Evolutionary conservation across 2,329 filamentous ascomycete genomes (phyloP).

Genomic region (Tolypocladium pustulatum): DNA sequence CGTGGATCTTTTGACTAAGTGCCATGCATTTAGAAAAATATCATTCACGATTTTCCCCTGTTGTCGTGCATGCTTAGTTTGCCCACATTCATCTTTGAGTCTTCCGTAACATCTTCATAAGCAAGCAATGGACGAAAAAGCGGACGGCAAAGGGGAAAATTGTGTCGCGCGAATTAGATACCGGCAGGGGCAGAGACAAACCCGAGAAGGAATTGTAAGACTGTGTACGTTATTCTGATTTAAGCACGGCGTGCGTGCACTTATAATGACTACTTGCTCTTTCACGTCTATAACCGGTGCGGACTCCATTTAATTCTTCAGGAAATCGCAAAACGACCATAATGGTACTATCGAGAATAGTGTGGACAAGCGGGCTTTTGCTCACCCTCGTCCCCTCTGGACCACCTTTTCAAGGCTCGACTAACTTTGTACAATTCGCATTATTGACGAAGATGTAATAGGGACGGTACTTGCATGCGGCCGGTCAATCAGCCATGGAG

Average conservation of each 20-base stretch:
- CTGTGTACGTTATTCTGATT: not conserved
- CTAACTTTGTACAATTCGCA: not conserved
- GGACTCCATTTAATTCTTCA: not conserved
- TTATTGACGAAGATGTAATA: not conserved
- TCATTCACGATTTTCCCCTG: no score
- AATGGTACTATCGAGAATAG: not conserved
- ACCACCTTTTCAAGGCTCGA: not conserved
- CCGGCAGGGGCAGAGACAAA: not conserved
- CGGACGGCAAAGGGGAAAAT: not conserved
- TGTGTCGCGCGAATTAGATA: not conserved
- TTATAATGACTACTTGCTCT: no score
- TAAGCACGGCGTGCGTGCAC: no score
- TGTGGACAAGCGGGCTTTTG: not conserved
- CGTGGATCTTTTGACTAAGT: no score
- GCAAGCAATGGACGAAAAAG: not conserved
- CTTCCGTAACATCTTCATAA: not conserved
- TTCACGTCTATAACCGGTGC: no score
- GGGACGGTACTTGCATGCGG: not conserved
- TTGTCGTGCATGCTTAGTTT: no score
- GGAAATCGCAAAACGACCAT: not conserved
- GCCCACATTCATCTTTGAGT: not conserved
- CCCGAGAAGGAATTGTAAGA: not conserved
- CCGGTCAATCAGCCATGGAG: not conserved
- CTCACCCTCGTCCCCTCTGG: not conserved
- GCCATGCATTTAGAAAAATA: no score